phyloP scores from a whole-genome alignment of 768 basidiomycete genomes.

The Boletus vinaceobasis region DNA sequence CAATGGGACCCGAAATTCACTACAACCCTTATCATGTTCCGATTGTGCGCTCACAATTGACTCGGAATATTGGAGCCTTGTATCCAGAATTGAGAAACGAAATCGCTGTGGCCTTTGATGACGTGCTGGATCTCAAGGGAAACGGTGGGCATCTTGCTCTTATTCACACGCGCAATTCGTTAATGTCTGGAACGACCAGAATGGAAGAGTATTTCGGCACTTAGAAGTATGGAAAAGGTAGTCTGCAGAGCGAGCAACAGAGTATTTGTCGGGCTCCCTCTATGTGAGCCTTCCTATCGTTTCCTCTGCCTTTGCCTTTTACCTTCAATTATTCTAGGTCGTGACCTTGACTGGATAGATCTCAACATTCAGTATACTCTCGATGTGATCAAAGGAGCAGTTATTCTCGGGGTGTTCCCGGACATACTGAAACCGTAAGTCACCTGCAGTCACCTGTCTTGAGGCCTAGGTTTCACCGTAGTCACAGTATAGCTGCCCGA shows the following conservation, averaged over 20 bases:
- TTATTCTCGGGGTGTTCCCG: conserved; percentile 31
- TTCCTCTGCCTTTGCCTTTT: background rate
- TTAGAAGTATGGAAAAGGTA: conserved; percentile 7
- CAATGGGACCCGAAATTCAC: conserved; percentile 33
- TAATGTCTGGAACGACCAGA: conserved; percentile 22
- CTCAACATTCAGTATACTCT: conserved; percentile 31
- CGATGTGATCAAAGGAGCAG: conserved; percentile 19
- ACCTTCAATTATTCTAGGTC: conserved; percentile 32
- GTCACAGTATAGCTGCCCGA: too few relatives aligned
- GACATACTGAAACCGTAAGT: background rate
- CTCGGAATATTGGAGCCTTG: conserved; percentile 36
- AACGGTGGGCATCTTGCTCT: conserved; percentile 6
- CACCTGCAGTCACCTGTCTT: background rate
- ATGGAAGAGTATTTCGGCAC: conserved; percentile 36
- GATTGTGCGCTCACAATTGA: conserved; percentile 16
- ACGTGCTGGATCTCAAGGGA: conserved; percentile 27
- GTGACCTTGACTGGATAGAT: conserved; percentile 34
- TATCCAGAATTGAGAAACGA: conserved; percentile 45
- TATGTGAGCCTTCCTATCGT: conserved; percentile 31
- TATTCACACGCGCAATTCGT: background rate
- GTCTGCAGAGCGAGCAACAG: conserved; percentile 41
- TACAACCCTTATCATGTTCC: conserved; percentile 25
- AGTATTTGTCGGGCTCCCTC: conserved; percentile 46
- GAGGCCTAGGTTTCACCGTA: too few relatives aligned
- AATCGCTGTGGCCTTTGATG: conserved; percentile 37